Base-by-base conservation (phyloP, 225 moss, liverwort and hornwort species). In the Ulota crispa region DNA sequence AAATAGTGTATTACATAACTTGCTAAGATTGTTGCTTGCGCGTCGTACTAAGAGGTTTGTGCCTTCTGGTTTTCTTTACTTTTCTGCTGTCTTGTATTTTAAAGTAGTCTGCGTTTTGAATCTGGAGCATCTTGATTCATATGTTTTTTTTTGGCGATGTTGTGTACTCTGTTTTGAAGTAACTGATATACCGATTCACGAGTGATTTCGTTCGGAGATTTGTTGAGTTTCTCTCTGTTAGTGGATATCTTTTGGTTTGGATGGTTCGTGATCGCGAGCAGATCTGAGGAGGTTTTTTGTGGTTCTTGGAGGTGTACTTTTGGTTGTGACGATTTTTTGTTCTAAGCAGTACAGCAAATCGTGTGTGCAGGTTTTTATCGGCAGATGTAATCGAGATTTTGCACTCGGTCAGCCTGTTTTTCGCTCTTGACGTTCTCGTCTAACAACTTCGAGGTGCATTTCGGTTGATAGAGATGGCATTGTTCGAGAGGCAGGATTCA, bases 401-500 rank as follows among this genome's bases (percentile, higher is more conserved):
- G 52, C 52, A 32, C 52, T 57, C 9, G 45, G 50, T 30, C 24
- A 42, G 27, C 19, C 23, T 36, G 23, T 34, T 6, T 28, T 56
- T 76, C 15, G 11, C 41, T 52, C 50, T 66, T 80, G 66, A 64
- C 65, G 9, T 55, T 45, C 26, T 73, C 30, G 6, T 34, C 62
- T 66, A 26, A 66, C 72, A 26, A 66, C 72, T 37, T 24, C 24
- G 72, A 60, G 71, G 77, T 26, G 28, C 34, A 6, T 2, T 27
- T 26, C 1, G 41, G 59, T 41, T 64, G 3, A 11, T n/a, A 30
- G 81, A 70, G 24, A 89, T 89, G 89, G 87, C 89, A 31, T 52
- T 0, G 4, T 91, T 88, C 60, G 92, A 89, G 72, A 88, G 86
- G 57, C 89, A 87, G 73, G 92, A 88, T 5, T 85, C 90, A 1